phyloP scores from a whole-genome alignment of 1,139 yeast species.

The Kodamaea sp. region DNA sequence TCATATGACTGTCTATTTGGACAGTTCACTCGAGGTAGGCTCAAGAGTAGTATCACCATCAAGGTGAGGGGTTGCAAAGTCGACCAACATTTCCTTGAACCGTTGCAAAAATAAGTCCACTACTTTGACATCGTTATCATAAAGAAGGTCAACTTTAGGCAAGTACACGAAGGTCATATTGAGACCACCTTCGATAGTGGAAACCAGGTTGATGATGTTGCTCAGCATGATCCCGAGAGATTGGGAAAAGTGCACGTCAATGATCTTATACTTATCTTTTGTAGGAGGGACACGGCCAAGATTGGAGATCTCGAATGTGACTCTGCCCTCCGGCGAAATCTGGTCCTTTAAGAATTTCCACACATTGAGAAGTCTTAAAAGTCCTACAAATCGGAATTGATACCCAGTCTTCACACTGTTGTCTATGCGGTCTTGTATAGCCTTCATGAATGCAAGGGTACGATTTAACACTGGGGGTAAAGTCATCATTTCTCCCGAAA shows the following conservation, averaged over 20 bases:
- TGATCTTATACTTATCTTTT: conserved; percentile 1
- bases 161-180: conserved; percentile 2
- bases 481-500: conserved; percentile 18
- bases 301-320: conserved; percentile 18
- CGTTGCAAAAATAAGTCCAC: conserved; percentile 6
- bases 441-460: conserved; percentile 1
- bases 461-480: conserved; percentile 16
- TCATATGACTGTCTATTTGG: too few species aligned
- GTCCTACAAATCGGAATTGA: not conserved
- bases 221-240: not conserved
- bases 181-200: conserved; percentile 4
- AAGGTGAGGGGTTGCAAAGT: conserved; percentile 1
- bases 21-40: too few species aligned
- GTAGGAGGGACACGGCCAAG: conserved; percentile 17
- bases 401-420: not conserved
- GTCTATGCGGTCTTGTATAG: too few species aligned
- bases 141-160: conserved; percentile 1
- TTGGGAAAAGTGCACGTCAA: conserved; percentile 5
- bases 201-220: conserved; percentile 2
- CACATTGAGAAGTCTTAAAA: not conserved
- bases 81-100: conserved; percentile 3
- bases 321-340: not conserved
- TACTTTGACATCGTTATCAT: conserved; percentile 3
- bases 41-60: too few species aligned
- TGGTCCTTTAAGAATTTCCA: not conserved